These are phyloP conservation scores for Raffaelea ambrosiae DNA, from an alignment of 2,329 filamentous ascomycete genomes.

Conservation along the genomic window DNA sequence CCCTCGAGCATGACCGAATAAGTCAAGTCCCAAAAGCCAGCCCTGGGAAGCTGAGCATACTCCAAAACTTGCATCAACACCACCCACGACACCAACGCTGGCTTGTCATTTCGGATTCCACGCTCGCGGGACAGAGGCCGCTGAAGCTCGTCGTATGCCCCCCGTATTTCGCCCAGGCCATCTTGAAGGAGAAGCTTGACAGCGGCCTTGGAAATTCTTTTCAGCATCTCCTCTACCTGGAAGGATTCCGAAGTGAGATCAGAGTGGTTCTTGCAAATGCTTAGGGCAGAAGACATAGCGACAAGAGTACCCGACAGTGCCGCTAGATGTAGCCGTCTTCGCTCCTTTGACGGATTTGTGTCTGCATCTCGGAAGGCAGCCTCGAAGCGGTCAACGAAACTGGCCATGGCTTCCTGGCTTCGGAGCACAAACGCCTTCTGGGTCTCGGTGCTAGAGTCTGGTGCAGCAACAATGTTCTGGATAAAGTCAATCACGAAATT, in stretches of 20 bases:
- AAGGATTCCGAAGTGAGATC: constrained; percentile 23
- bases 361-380: background rate
- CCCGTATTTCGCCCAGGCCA: constrained; percentile 34
- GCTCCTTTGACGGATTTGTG: constrained; percentile 1
- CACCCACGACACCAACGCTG: constrained; percentile 47
- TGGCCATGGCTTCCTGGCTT: constrained; percentile 30
- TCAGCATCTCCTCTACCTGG: constrained; percentile 41
- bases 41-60: constrained; percentile 37
- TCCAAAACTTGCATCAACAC: constrained; percentile 46
- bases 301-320: constrained; percentile 28
- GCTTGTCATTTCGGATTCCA: constrained; percentile 41
- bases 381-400: constrained; percentile 29
- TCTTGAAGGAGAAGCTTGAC: constrained; percentile 30
- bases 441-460: constrained; percentile 21
- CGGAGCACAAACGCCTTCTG: constrained; percentile 34
- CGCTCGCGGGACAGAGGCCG: constrained; percentile 35
- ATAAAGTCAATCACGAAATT: constrained; percentile 41
- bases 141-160: constrained; percentile 40
- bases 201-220: constrained; percentile 27
- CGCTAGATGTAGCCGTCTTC: constrained; percentile 21
- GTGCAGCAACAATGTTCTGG: constrained; percentile 31
- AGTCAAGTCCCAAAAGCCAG: constrained; percentile 53
- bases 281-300: constrained; percentile 28
- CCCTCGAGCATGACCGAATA: constrained; percentile 33
- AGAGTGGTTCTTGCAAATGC: constrained; percentile 29